Conservation (phyloP, 2,329 filamentous ascomycete species). For the Plenodomus biglobosus region DNA sequence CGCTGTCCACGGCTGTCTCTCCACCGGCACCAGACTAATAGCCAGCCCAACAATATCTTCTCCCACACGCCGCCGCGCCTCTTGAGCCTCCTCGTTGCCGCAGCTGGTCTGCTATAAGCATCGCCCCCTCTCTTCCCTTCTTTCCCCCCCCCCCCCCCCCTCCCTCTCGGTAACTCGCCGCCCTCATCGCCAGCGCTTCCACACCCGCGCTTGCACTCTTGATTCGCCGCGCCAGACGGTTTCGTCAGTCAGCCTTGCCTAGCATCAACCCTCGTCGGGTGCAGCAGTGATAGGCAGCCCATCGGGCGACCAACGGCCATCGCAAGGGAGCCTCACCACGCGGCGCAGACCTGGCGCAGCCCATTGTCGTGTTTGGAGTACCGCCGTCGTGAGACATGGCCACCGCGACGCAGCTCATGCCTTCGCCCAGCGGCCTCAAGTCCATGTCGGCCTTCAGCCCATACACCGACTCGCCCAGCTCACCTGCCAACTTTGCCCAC, state of each 20-base stretch:
- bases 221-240: constrained; percentile 6
- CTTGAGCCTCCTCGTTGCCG: background rate
- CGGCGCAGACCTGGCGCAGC: constrained; percentile 32
- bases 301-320: constrained; percentile 12
- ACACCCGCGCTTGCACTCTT: constrained; percentile 13
- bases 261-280: no score
- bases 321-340: constrained; percentile 10
- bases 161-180: background rate
- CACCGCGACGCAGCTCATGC: constrained; percentile 49
- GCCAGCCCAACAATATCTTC: background rate
- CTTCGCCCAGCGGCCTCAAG: constrained; percentile 46
- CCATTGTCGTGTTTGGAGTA: constrained; percentile 13
- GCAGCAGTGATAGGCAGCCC: constrained; percentile 1
- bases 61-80: constrained; percentile 1
- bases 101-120: constrained; percentile 10
- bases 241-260: background rate
- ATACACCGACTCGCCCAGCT: constrained; percentile 55
- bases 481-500: constrained; percentile 49
- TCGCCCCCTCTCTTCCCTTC: background rate
- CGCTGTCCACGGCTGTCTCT: background rate
- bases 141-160: background rate
- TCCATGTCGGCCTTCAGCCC: constrained; percentile 50
- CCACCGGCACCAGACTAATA: background rate
- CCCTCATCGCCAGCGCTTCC: background rate
- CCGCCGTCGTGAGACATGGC: constrained; percentile 39